phyloP scores from a whole-genome alignment of 805 yeast genomes.

The Naumovozyma dairenensis region DNA sequence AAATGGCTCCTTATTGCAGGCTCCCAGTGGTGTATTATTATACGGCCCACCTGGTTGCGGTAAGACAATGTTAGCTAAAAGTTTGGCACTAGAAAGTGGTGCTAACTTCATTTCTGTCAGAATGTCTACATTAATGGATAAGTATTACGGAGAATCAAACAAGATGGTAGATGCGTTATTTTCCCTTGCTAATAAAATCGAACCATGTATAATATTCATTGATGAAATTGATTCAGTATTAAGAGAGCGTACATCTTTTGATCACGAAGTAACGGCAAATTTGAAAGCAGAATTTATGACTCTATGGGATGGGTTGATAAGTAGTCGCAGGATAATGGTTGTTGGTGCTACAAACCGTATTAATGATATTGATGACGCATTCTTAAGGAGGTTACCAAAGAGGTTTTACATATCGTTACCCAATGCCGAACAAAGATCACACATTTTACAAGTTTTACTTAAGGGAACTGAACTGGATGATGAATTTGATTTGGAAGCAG shows the following conservation, averaged over 20 bases:
- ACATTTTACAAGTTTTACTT: conserved; percentile 62
- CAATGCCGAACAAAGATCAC: conserved; percentile 49
- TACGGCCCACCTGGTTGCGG: conserved; percentile 99
- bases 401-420: conserved; percentile 75
- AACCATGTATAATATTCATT: conserved; percentile 90
- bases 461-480: conserved; percentile 52
- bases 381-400: conserved; percentile 87
- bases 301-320: conserved; percentile 84
- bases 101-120: conserved; percentile 86
- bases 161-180: conserved; percentile 90
- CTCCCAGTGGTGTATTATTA: conserved; percentile 88
- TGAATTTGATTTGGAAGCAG: conserved; percentile 47
- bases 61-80: conserved; percentile 94
- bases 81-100: conserved; percentile 82
- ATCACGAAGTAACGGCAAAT: conserved; percentile 93
- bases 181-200: conserved; percentile 76
- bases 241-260: conserved; percentile 71
- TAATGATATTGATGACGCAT: conserved; percentile 84
- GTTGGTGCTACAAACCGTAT: conserved; percentile 94
- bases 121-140: conserved; percentile 91
- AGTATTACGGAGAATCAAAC: conserved; percentile 95
- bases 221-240: conserved; percentile 95
- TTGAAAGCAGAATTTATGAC: conserved; percentile 96
- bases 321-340: conserved; percentile 72
- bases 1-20: conserved; percentile 65